phyloP scores from a whole-genome alignment of 345 rosid genomes.

The Gossypium herbaceum region DNA sequence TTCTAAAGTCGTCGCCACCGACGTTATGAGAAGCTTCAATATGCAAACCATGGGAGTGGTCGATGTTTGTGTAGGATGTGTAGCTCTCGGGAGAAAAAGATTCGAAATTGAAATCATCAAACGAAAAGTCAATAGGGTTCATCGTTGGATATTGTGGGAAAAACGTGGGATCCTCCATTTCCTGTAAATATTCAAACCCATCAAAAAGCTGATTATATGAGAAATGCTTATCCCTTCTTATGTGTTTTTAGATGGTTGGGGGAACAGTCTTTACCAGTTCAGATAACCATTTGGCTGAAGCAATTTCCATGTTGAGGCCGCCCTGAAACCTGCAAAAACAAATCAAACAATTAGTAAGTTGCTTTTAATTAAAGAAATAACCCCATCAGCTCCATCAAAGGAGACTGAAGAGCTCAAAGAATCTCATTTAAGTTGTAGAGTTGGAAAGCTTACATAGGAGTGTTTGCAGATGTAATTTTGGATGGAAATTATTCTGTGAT shows the following conservation, averaged over 20 bases:
- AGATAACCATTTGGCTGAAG: slow-evolving; percentile 32
- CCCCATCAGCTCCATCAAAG: no score
- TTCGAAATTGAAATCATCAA: slow-evolving; percentile 28
- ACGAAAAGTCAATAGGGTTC: slow-evolving; percentile 22
- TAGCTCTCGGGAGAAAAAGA: slow-evolving; percentile 23
- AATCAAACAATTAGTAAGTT: background rate
- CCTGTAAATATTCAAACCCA: slow-evolving; percentile 15
- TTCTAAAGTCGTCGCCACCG: slow-evolving; percentile 11
- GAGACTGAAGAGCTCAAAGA: no score
- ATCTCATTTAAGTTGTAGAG: no score
- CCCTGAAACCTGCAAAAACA: background rate
- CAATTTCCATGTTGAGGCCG: slow-evolving; percentile 23
- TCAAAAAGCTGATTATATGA: background rate
- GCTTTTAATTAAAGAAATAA: no score
- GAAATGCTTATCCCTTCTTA: background rate
- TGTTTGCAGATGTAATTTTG: background rate
- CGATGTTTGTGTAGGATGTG: slow-evolving; percentile 16
- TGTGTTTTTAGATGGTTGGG: background rate
- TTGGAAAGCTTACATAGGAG: no score
- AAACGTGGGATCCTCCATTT: slow-evolving; percentile 27
- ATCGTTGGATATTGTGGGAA: slow-evolving; percentile 24
- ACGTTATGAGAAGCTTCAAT: background rate
- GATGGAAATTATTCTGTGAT: background rate
- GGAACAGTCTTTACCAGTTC: slow-evolving; percentile 25
- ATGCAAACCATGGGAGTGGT: slow-evolving; percentile 1